Evolutionary conservation across 2,329 filamentous ascomycete species (phyloP), one percentile per base, ranked within the genome.

Genomic region (Amauroascus verrucosus): DNA sequence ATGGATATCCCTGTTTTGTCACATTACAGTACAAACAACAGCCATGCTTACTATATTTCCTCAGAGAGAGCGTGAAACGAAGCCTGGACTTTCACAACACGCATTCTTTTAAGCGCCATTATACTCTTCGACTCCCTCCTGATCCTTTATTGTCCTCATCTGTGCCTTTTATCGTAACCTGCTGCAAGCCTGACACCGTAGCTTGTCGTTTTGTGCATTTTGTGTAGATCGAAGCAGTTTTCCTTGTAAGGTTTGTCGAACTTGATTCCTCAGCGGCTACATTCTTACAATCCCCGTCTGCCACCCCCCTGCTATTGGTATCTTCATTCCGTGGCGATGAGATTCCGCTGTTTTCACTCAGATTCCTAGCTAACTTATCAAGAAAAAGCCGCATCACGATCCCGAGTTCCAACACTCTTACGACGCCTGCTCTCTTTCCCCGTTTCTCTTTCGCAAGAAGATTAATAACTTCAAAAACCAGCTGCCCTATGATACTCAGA

Each of bases 401-500:
- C 13, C 9, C n/a, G n/a, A n/a, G n/a, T n/a, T n/a, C n/a, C 13
- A 30, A 28, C 41, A 30, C n/a, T n/a, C n/a, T n/a, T n/a, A 30
- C 41, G 6, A 14, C 41, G 9, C 9, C 9, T 24, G n/a, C 26
- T 32, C 43, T 14, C 20, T 33, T 18, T 22, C 28, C 3, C 28
- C 16, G 43, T 32, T n/a, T 18, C 22, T 9, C 33, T 33, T 16
- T 30, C 26, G 11, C 26, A 3, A 4, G 3, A 32, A 32, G 2
- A 32, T 46, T 14, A 22, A 24, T 18, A 22, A 24, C 11, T 24
- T 11, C 2, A 26, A 11, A 45, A 45, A n/a, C n/a, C 11, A 20
- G n/a, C n/a, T 22, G 7, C 32, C 37, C 13, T 33, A 51, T 48
- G 38, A 70, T 71, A 68, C 63, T 67, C 50, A 66, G 50, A 38